These are phyloP conservation scores for Biscutella laevigata DNA, from an alignment of 441 rosid genomes.

Conservation along the genomic window DNA sequence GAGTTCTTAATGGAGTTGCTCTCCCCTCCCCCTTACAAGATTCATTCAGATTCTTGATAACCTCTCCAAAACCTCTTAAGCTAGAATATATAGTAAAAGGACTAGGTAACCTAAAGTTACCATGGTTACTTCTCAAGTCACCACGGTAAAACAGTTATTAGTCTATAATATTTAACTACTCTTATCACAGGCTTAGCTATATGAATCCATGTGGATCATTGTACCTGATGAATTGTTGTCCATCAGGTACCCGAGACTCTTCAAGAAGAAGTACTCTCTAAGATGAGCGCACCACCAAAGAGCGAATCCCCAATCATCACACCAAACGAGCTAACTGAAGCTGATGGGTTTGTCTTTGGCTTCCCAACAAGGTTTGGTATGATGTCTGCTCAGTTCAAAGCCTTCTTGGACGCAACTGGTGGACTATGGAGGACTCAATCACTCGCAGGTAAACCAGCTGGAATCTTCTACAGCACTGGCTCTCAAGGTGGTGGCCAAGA, in stretches of 20 bases:
- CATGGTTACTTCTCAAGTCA: no score
- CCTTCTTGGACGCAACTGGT: slow-evolving; percentile 85
- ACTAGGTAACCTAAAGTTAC: no score
- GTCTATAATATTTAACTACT: no score
- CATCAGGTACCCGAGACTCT: slow-evolving; percentile 83
- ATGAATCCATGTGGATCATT: background rate
- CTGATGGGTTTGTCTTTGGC: slow-evolving; percentile 80
- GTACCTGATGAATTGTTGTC: background rate
- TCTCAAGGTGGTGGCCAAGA: slow-evolving; percentile 99
- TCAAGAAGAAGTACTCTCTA: slow-evolving; percentile 64
- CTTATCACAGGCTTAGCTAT: no score
- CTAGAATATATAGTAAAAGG: no score
- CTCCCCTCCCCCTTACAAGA: no score
- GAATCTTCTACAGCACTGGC: slow-evolving; percentile 91
- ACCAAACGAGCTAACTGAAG: slow-evolving; percentile 59
- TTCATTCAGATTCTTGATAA: no score
- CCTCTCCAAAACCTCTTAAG: no score
- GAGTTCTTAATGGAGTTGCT: no score
- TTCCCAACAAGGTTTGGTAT: slow-evolving; percentile 93
- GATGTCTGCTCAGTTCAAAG: slow-evolving; percentile 97
- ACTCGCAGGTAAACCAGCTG: slow-evolving; percentile 96
- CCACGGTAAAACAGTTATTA: no score
- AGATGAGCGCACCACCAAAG: slow-evolving; percentile 87
- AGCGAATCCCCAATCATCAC: slow-evolving; percentile 68
- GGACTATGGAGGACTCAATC: slow-evolving; percentile 82